Evolutionary conservation across 2,329 filamentous ascomycete genomes (phyloP).

Genomic region (Stagonosporopsis vannaccii): DNA sequence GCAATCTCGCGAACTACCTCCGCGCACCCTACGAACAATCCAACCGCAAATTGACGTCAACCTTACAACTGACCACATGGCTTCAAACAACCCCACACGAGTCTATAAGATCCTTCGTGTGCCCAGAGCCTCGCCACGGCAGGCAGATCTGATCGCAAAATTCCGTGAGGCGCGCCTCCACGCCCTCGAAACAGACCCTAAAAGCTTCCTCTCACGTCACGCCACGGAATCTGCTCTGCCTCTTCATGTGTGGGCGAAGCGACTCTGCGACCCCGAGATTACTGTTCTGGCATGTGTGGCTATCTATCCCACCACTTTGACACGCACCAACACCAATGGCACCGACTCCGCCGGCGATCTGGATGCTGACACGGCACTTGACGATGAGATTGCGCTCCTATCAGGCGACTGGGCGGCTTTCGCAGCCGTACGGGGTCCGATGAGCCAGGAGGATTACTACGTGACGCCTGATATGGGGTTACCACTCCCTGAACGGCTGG

Average conservation of each 20-base stretch:
- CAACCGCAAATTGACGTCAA: background rate
- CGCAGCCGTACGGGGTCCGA: conserved; percentile 23
- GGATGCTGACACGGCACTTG: background rate
- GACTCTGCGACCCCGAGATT: conserved; percentile 6
- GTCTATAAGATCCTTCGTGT: conserved; percentile 24
- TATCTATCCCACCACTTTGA: background rate
- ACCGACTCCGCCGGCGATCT: background rate
- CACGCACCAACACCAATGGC: background rate
- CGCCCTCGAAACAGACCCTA: conserved; percentile 27
- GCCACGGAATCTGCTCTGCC: conserved; percentile 21
- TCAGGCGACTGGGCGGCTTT: conserved; percentile 28
- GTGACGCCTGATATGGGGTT: conserved; percentile 20
- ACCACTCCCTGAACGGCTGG: conserved; percentile 14
- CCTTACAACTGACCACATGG: background rate
- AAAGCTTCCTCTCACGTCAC: conserved; percentile 21
- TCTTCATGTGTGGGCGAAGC: conserved; percentile 20
- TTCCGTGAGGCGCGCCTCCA: conserved; percentile 25
- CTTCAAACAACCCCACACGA: background rate
- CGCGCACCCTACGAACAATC: background rate
- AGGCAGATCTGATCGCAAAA: conserved; percentile 21
- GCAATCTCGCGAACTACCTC: background rate
- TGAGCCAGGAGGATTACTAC: conserved; percentile 26
- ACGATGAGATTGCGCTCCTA: conserved; percentile 23
- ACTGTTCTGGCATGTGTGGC: conserved; percentile 17
- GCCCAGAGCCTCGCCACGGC: conserved; percentile 14